Evolutionary conservation across 495 filamentous ascomycete species (phyloP), one percentile per base, ranked within the genome.

Genomic region (Aspergillus campestris): DNA sequence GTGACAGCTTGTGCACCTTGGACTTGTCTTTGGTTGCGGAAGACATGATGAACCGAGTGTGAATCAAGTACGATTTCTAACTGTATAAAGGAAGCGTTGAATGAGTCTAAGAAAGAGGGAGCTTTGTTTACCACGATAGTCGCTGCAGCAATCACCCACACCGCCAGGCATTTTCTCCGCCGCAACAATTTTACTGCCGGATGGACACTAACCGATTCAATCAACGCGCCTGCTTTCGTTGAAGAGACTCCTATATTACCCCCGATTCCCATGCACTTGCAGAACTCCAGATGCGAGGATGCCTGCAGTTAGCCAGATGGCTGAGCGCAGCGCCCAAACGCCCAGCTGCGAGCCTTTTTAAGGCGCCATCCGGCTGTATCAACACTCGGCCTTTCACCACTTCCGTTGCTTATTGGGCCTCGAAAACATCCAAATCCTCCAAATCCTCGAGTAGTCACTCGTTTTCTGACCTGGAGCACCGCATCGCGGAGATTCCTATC

Each of bases 1-100:
- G 74, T 32, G 89, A 87, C 45, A 98, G 78, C 70, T 91, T 95
- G 73, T 96, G 91, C 32, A 87, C 79, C 66, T 94, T 94, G 38
- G 89, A 87, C 56, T 91, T 94, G 51, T 94, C 88, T 57, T 89
- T 87, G 44, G 82, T 73, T 27, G 67, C 51, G 12, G 67, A 52
- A n/a, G 67, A 52, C 67, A 70, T 69, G 28, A 27, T 57, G 58
- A 40, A 32, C 31, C 38, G n/a, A 44, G 34, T 41, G 13, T 47
- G 15, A 31, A 8, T 29, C 11, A 31, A 29, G 12, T 15, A 40
- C 13, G 31, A 1, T 28, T 18, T 32, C 13, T 9, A 6, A 7
- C 1, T 12, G 6, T 15, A 24, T 2, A 33, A 6, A 15, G 27
- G 31, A 11, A 18, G 15, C 4, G 43, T 13, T 38, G 43, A 38